Evolutionary conservation across 768 basidiomycete species (phyloP), one percentile per base, ranked within the genome.

Genomic region (Russula lepida): DNA sequence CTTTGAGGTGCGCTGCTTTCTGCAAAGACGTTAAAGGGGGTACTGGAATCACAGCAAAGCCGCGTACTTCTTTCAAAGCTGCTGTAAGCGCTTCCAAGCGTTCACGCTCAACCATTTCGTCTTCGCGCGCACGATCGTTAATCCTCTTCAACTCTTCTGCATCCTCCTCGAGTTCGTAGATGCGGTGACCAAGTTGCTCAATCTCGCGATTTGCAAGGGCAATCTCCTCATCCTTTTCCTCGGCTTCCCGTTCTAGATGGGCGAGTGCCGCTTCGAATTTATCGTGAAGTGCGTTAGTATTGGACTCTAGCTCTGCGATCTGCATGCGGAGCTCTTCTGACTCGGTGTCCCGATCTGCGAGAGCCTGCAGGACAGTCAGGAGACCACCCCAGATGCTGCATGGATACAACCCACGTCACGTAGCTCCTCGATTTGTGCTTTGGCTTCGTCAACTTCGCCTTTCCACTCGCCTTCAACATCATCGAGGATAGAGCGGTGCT

Each of bases 151-250:
- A 70, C 32, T 82, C 78, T 63, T 95, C 92, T 56, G 85, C 82
- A 68, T 93, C 88, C 62, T 95, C 92, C 69, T 98, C 95, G 1
- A 95, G 80, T 47, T 83, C 75, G 71, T 89, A 93, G 9, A 97
- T 81, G 56, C 77, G 75, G 62, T 90, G 85, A 6, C 90, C 83
- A 48, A 95, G 81, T 61, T 80, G 83, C 69, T 93, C 86, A 25
- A 95, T 84, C 46, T 94, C 88, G 46, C 81, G 75, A 66, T 88
- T 89, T 44, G 89, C 77, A 19, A 78, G 76, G 54, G 86, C 80
- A 43, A 93, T 80, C 71, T 94, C 89, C 2, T 75, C 81, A 53
- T 94, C 92, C 73, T 90, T 91, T 67, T 85, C 84, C 9, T 86
- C 86, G 2, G 85, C 78, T 60, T 95, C 89, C 17, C 78, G 78